Evolutionary conservation across 495 filamentous ascomycete genomes (phyloP), one percentile per base, ranked within the genome.

Genomic region (Penicillium pulvis): DNA sequence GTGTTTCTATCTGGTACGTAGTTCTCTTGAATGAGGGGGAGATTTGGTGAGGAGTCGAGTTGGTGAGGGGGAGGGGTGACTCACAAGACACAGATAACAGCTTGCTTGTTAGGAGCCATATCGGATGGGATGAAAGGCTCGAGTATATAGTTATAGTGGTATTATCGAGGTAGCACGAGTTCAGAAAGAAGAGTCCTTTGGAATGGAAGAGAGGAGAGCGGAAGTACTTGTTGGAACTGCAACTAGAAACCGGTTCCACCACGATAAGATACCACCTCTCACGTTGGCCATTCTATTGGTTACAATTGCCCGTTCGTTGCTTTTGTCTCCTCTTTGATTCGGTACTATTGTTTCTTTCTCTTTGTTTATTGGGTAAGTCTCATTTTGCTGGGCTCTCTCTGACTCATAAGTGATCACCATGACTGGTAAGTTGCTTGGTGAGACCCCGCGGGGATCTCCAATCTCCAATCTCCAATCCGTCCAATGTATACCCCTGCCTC

Each of bases 41-140:
- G 50, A 51, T 17, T 51, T 51, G 50, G 30, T 17, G 17, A 31
- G 30, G 51, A 43, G 53, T 31, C 23, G 36, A 12, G 24, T 24
- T 28, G 36, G 14, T 28, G 50, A 52, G 53, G 48, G 57, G 58
- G 47, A 53, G 52, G 54, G 47, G 61, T 56, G 55, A 77, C 85
- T 75, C 84, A 92, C 90, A 93, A 90, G 39, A 91, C 90, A 63
- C 87, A 92, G 71, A 93, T 86, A 57, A 92, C 90, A 2, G 86
- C 61, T 8, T 65, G 71, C 46, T 77, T 77, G 36, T 59, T 51
- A 57, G 85, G 61, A 28, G 69, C 86, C 85, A 67, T 62, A 41
- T 10, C 56, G 44, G 14, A 49, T 43, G 30, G 10, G 41, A 41
- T 54, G 33, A 9, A 39, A 50, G 11, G 39, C 43, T 28, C 14